phyloP scores from a whole-genome alignment of 208 protist species.

The Leishmania aethiopica region DNA sequence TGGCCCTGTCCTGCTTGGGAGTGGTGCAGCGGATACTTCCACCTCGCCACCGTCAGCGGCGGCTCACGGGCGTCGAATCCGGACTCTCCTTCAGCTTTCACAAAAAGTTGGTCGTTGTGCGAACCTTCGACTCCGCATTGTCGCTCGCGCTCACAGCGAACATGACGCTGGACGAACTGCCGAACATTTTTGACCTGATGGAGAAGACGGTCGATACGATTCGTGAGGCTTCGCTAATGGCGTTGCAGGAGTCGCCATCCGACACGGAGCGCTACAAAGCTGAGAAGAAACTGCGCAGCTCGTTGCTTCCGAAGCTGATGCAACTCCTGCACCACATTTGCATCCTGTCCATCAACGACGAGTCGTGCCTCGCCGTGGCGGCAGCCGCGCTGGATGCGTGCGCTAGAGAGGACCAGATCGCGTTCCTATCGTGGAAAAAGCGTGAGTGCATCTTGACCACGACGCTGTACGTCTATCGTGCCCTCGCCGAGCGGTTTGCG shows the following conservation, averaged over 20 bases:
- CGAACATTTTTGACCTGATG: neutral
- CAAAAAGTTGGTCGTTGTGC: neutral
- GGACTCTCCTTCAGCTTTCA: neutral
- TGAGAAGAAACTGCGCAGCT: neutral
- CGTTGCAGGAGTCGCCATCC: too few relatives aligned
- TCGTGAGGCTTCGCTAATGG: neutral
- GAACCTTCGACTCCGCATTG: neutral
- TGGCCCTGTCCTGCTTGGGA: neutral
- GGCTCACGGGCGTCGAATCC: neutral
- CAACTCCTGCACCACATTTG: constrained; percentile 13
- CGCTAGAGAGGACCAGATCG: constrained; percentile 12
- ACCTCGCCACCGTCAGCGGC: neutral
- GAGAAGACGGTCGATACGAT: neutral
- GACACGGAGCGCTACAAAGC: neutral
- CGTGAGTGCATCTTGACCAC: neutral
- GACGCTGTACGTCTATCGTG: constrained; percentile 18
- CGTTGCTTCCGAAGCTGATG: neutral
- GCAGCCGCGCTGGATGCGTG: constrained; percentile 1
- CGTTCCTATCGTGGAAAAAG: neutral
- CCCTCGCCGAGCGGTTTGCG: constrained; percentile 27
- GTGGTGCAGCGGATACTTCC: neutral
- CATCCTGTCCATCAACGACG: neutral
- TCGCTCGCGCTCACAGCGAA: neutral
- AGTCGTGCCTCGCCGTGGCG: neutral
- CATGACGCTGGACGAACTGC: constrained; percentile 7